Conservation (phyloP, 768 basidiomycete species). For the Boletus insuetus region DNA sequence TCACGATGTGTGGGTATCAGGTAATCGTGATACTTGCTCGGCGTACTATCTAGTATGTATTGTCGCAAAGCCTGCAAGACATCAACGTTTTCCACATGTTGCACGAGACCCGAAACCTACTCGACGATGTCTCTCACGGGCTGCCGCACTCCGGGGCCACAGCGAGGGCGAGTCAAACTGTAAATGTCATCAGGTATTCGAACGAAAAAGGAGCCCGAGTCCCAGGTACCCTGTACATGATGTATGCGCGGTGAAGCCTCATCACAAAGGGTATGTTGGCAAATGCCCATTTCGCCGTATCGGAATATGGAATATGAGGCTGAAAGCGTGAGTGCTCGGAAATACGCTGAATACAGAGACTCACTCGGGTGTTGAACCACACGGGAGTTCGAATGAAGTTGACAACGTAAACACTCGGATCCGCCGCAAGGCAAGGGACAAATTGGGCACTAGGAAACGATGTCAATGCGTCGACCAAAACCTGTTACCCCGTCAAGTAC, state of each 20-base stretch:
- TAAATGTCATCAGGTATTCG: not conserved
- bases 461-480: conserved; percentile 1
- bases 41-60: conserved; percentile 49
- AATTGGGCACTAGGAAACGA: conserved; percentile 52
- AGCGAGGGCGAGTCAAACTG: conserved; percentile 22
- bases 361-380: conserved; percentile 56
- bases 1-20: conserved; percentile 54
- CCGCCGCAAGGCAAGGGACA: conserved; percentile 50
- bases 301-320: conserved; percentile 39
- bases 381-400: conserved; percentile 62
- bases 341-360: conserved; percentile 5
- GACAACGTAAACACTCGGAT: conserved; percentile 49
- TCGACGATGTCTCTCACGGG: conserved; percentile 11
- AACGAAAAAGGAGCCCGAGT: too few relatives aligned
- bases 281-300: conserved; percentile 48
- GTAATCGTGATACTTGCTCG: conserved; percentile 43
- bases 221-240: conserved; percentile 44
- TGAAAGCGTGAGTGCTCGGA: conserved; percentile 30
- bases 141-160: conserved; percentile 5
- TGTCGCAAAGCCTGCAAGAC: conserved; percentile 35
- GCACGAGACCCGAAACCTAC: not conserved
- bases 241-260: conserved; percentile 47
- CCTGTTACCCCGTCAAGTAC: conserved; percentile 29
- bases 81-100: not conserved
- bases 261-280: conserved; percentile 50